Conservation (phyloP, 306 rosid genomes). For the Dicorynia guianensis region DNA sequence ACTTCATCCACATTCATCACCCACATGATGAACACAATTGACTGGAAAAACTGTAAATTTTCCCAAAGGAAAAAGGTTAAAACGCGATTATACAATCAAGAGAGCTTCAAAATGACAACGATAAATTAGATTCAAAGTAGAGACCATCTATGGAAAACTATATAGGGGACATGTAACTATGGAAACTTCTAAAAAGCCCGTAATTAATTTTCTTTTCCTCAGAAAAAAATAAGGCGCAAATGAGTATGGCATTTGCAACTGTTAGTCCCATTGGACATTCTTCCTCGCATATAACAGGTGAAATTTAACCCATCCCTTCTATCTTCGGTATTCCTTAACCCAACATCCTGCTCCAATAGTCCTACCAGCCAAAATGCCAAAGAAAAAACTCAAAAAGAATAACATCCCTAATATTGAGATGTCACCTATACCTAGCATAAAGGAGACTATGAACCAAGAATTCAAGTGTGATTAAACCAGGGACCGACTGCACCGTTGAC, state of each 20-base stretch:
- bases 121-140: no score
- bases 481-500: conserved; percentile 93
- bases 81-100: no score
- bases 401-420: conserved; percentile 43
- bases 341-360: conserved; percentile 60
- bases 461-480: conserved; percentile 88
- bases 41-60: not conserved
- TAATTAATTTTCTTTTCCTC: conserved; percentile 43
- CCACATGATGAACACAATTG: not conserved
- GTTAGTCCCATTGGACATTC: conserved; percentile 66
- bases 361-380: conserved; percentile 71
- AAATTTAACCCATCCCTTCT: conserved; percentile 44
- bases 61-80: no score
- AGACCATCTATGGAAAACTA: conserved; percentile 34
- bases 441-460: conserved; percentile 43
- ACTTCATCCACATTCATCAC: no score
- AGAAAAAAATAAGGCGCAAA: conserved; percentile 49
- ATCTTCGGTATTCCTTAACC: conserved; percentile 38
- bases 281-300: conserved; percentile 36
- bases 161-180: conserved; percentile 35
- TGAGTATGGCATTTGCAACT: conserved; percentile 72
- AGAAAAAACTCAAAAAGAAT: conserved; percentile 57
- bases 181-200: conserved; percentile 55
- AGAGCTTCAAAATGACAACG: no score
- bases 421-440: conserved; percentile 26